A percentile compares a stretch with the other conserved stretches of the same genome.
phyloP scores from a whole-genome alignment of 257 asterid genomes.

The Forsythia viridissima region DNA sequence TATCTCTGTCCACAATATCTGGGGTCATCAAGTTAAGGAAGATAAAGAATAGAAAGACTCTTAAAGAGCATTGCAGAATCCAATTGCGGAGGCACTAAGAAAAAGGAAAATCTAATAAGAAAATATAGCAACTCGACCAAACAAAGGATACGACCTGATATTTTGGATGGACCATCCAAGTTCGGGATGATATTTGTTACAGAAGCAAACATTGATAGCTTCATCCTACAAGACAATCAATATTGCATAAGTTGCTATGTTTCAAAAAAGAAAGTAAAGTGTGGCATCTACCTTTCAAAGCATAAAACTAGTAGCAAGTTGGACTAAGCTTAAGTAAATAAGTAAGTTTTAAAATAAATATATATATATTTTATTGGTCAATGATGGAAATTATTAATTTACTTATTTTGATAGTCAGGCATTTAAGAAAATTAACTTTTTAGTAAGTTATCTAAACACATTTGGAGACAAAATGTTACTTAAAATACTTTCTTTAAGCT shows the following conservation, averaged over 20 bases:
- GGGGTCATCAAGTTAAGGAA: slow-evolving; percentile 35
- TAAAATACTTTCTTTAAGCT: too few relatives aligned
- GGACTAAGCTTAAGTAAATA: neutral
- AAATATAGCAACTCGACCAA: slow-evolving; percentile 10
- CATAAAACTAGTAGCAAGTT: neutral
- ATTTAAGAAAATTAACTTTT: too few relatives aligned
- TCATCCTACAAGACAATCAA: slow-evolving; percentile 61
- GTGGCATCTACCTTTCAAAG: neutral
- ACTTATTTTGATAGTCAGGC: neutral
- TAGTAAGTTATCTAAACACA: too few relatives aligned
- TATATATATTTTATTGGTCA: neutral
- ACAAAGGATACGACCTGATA: slow-evolving; percentile 91
- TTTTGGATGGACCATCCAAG: slow-evolving; percentile 62
- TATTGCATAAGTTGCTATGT: slow-evolving; percentile 15
- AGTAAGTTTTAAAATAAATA: neutral
- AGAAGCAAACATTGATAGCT: slow-evolving; percentile 81
- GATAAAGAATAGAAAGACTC: neutral
- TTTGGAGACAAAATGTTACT: too few relatives aligned
- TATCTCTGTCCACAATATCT: slow-evolving; percentile 72
- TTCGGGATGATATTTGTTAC: slow-evolving; percentile 72
- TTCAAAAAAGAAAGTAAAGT: neutral
- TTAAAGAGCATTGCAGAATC: slow-evolving; percentile 3
- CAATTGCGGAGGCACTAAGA: neutral
- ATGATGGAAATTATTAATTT: neutral
- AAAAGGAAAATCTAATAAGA: slow-evolving; percentile 4